phyloP scores from a whole-genome alignment of 2,329 filamentous ascomycete genomes.

The Colletotrichum liaoningense region DNA sequence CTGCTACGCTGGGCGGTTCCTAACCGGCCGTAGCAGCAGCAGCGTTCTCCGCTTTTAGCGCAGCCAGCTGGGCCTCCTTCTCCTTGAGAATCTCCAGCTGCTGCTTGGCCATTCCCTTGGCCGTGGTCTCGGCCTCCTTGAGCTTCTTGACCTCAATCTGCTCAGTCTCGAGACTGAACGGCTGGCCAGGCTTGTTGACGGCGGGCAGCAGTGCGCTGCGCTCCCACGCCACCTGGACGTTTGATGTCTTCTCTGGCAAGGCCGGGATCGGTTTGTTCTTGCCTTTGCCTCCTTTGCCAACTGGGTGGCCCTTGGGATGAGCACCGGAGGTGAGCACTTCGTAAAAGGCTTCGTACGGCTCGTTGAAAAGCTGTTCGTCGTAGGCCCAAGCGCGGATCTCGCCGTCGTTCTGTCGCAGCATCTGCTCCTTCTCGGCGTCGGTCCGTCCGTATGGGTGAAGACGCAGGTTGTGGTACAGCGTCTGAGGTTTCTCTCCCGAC shows the following conservation, averaged over 20 bases:
- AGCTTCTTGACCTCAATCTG: constrained; percentile 70
- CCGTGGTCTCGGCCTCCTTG: constrained; percentile 72
- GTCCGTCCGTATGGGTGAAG: constrained; percentile 90
- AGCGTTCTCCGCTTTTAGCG: constrained; percentile 69
- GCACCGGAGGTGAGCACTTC: constrained; percentile 84
- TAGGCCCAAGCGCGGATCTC: constrained; percentile 84
- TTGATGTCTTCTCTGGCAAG: constrained; percentile 46
- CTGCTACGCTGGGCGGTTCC: constrained; percentile 14
- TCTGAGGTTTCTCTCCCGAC: constrained; percentile 92
- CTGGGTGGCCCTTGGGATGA: constrained; percentile 58
- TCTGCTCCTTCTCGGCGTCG: constrained; percentile 76
- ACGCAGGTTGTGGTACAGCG: constrained; percentile 92
- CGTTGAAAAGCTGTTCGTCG: constrained; percentile 97
- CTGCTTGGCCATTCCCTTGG: constrained; percentile 69
- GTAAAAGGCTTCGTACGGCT: constrained; percentile 93
- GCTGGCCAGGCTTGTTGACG: constrained; percentile 72
- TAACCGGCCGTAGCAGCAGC: constrained; percentile 50
- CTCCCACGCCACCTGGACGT: constrained; percentile 57
- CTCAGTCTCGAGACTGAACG: constrained; percentile 80
- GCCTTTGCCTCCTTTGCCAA: constrained; percentile 63
- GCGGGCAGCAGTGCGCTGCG: constrained; percentile 82
- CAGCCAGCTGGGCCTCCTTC: constrained; percentile 71
- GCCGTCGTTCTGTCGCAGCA: constrained; percentile 63
- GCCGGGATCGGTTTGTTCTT: constrained; percentile 57
- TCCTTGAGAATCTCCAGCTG: constrained; percentile 71